Percentiles rank a stretch among this genome's conserved stretches.
Conservation (phyloP, 371 early-diverging fungal species). For the Capniomyces stellatus region DNA sequence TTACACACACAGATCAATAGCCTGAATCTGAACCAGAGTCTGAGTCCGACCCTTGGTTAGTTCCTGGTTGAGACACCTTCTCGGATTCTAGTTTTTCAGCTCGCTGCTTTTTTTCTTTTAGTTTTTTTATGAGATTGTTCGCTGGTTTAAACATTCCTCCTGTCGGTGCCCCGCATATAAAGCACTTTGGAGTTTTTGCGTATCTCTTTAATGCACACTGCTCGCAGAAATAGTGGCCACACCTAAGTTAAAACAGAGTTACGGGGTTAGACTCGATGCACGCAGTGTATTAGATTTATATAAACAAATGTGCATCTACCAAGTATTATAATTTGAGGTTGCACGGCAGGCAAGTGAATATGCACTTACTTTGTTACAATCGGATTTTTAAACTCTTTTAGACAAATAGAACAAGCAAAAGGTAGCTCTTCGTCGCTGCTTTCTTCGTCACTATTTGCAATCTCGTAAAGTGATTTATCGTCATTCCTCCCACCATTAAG, state of each 20-base stretch:
- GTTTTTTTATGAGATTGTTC: slow-evolving; percentile 42
- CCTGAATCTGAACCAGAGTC: not conserved
- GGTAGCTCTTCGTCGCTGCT: slow-evolving; percentile 53
- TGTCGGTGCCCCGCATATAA: slow-evolving; percentile 68
- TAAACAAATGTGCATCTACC: not conserved
- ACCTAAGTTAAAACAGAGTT: slow-evolving; percentile 24
- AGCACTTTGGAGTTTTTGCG: slow-evolving; percentile 74
- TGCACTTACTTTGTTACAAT: slow-evolving; percentile 49
- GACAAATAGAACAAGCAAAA: slow-evolving; percentile 85
- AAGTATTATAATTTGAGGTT: not conserved
- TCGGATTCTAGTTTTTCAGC: not conserved
- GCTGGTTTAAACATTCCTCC: slow-evolving; percentile 72
- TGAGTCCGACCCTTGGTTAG: not conserved
- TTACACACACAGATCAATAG: not conserved
- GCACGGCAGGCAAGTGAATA: not conserved
- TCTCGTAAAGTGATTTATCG: slow-evolving; percentile 24
- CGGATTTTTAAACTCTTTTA: slow-evolving; percentile 65
- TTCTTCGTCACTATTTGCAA: slow-evolving; percentile 31
- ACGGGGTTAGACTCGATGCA: not conserved
- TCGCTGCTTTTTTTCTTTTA: not conserved
- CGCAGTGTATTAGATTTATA: not conserved
- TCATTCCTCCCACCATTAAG: slow-evolving; percentile 34
- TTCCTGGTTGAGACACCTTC: too few species aligned
- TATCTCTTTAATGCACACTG: slow-evolving; percentile 71
- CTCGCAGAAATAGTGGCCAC: slow-evolving; percentile 91